Percentiles rank a stretch among this genome's conserved stretches.
Evolutionary conservation across 2,329 filamentous ascomycete genomes (phyloP).

Genomic region (Sordariomycetes sp.): DNA sequence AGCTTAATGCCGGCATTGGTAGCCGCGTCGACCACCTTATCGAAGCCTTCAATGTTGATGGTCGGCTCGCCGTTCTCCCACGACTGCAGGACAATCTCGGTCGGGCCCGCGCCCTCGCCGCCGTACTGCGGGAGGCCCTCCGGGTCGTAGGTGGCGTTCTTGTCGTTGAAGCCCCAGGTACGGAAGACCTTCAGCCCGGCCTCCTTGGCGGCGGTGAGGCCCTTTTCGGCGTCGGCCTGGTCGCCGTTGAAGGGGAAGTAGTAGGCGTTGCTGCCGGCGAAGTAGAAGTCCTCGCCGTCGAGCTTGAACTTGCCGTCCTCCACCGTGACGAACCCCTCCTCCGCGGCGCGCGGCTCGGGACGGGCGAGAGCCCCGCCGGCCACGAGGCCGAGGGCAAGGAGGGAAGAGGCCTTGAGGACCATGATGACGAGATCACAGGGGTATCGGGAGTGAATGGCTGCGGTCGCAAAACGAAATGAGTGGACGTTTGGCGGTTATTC

Average conservation of each 20-base stretch:
- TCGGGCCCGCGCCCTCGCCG: constrained; percentile 29
- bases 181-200: constrained; percentile 41
- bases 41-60: constrained; percentile 29
- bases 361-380: constrained; percentile 1
- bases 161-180: constrained; percentile 49
- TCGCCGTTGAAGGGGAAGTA: constrained; percentile 44
- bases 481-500: not conserved
- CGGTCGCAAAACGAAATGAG: not conserved
- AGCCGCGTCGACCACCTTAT: constrained; percentile 39
- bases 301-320: constrained; percentile 39
- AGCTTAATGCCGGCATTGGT: constrained; percentile 39
- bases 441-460: not conserved
- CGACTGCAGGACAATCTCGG: constrained; percentile 33
- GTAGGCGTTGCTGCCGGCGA: constrained; percentile 46
- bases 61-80: constrained; percentile 32
- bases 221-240: constrained; percentile 33
- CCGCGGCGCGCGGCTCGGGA: not conserved
- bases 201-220: constrained; percentile 31
- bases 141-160: constrained; percentile 34
- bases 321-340: constrained; percentile 33
- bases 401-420: not conserved
- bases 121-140: constrained; percentile 40
- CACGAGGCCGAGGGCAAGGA: not conserved
- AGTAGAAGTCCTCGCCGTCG: constrained; percentile 43
- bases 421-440: not conserved